Evolutionary conservation across 2,329 filamentous ascomycete genomes (phyloP), one percentile per base, ranked within the genome.

Genomic region (Beauveria sp.): DNA sequence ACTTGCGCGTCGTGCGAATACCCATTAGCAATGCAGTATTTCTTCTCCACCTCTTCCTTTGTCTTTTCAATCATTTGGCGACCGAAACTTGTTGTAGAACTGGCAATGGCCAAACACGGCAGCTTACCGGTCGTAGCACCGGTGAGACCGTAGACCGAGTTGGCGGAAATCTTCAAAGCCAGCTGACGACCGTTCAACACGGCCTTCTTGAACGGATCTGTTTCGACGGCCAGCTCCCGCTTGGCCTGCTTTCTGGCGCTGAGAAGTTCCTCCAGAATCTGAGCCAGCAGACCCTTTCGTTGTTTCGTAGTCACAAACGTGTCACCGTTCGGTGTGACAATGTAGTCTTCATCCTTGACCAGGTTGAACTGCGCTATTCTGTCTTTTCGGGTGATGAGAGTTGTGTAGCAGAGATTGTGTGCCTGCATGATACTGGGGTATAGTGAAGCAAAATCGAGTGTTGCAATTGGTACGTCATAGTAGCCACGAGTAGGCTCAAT

Each of bases 361-460:
- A 98, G 77, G 1, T 82, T 79, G 45, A 95, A 83, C 63, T 87
- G 89, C 63, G 96, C 90, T 5, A 96, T 83, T 1, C 84, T 86
- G 30, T 78, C 84, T 73, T 91, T 91, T 61, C 71, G 70, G 72
- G 90, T 93, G 47, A 98, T 77, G 38, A 98, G 79, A 0, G 95
- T 99, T 0, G 95, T 99, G 73, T 99, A 99, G 75, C 95, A 99
- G 24, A 99, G 84, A 67, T 99, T 99, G 77, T 99, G 95, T 0
- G 95, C 95, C 76, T 98, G 93, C 74, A 99, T 99, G 71, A 99
- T 99, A 78, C 93, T 97, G 24, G 95, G 95, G 69, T 99, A 99
- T 65, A 99, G 87, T 38, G 95, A 98, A 6, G 95, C 95, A 68
- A 99, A 99, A 91, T 99, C 95, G 49, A 99, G 87, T 0, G 95